Percentiles rank a stretch among this genome's conserved stretches.
phyloP scores from a whole-genome alignment of 2,329 filamentous ascomycete genomes.

The Emericellopsis atlantica region DNA sequence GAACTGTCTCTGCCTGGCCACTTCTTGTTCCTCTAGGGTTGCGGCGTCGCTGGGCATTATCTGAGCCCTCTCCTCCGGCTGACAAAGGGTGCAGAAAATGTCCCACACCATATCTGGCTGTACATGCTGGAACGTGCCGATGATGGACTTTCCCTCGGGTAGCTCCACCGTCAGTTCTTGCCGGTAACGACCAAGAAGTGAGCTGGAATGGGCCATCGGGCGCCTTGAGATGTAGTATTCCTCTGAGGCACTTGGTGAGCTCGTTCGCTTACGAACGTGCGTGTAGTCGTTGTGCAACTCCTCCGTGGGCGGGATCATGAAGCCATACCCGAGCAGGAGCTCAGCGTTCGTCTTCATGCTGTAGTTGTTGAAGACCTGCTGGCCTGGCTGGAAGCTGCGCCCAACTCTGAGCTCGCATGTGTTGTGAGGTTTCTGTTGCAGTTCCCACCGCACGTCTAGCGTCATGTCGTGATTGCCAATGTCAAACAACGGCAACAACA shows the following conservation, averaged over 20 bases:
- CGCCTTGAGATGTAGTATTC: constrained; percentile 42
- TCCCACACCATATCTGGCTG: constrained; percentile 41
- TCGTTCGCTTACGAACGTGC: constrained; percentile 34
- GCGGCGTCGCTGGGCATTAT: constrained; percentile 14
- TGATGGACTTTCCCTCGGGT: constrained; percentile 7
- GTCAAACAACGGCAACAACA: constrained; percentile 60
- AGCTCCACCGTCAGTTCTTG: constrained; percentile 16
- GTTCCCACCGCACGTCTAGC: constrained; percentile 46
- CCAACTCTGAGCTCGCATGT: constrained; percentile 29
- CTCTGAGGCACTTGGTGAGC: constrained; percentile 10
- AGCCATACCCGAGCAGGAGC: constrained; percentile 51
- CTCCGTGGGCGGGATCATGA: constrained; percentile 35
- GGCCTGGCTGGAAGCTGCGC: constrained; percentile 31
- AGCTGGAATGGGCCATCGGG: constrained; percentile 32
- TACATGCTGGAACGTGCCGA: constrained; percentile 30
- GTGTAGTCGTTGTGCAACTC: constrained; percentile 47
- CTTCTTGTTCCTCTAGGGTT: constrained; percentile 10
- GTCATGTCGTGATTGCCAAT: constrained; percentile 58
- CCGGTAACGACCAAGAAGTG: constrained; percentile 29
- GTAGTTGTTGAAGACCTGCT: constrained; percentile 59
- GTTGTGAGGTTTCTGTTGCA: constrained; percentile 11
- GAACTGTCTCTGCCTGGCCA: constrained; percentile 9
- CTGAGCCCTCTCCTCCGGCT: constrained; percentile 13
- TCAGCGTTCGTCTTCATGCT: constrained; percentile 64
- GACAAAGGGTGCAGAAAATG: constrained; percentile 26